phyloP scores from a whole-genome alignment of 108 stramenopile species.

The Nitzschia putrida region DNA sequence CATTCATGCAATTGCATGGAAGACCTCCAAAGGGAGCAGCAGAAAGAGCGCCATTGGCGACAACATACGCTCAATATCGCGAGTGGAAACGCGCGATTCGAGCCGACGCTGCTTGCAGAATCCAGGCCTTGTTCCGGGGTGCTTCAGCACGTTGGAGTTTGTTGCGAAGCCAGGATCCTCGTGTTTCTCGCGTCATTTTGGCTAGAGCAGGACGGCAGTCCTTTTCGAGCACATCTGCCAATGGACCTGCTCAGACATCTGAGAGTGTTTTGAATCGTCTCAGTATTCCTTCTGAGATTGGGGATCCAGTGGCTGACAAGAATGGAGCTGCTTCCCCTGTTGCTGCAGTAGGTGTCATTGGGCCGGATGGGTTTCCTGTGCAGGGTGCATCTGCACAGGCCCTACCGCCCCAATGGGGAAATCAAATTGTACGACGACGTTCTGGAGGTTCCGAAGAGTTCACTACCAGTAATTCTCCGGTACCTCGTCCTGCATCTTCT shows the following conservation, averaged over 20 bases:
- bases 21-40: conserved; percentile 78
- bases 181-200: conserved; percentile 51
- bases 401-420: conserved; percentile 32
- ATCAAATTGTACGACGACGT: conserved; percentile 17
- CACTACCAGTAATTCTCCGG: conserved; percentile 13
- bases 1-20: conserved; percentile 74
- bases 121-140: conserved; percentile 81
- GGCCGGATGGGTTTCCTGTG: conserved; percentile 11
- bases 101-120: conserved; percentile 80
- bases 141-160: conserved; percentile 52
- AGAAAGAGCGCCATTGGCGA: conserved; percentile 84
- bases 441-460: conserved; percentile 1
- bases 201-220: conserved; percentile 40
- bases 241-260: conserved; percentile 2
- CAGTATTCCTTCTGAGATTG: conserved; percentile 79
- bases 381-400: conserved; percentile 21
- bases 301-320: conserved; percentile 12
- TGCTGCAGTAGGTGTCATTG: conserved; percentile 18
- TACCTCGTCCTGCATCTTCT: conserved; percentile 25
- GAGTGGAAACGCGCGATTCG: conserved; percentile 90
- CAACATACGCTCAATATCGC: conserved; percentile 85
- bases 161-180: conserved; percentile 49
- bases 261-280: conserved; percentile 46
- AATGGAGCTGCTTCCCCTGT: conserved; percentile 23
- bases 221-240: neutral